A percentile compares a stretch with the other conserved stretches of the same genome.
Evolutionary conservation across 2,329 filamentous ascomycete genomes (phyloP).

Genomic region (Gnomoniopsis sp.): DNA sequence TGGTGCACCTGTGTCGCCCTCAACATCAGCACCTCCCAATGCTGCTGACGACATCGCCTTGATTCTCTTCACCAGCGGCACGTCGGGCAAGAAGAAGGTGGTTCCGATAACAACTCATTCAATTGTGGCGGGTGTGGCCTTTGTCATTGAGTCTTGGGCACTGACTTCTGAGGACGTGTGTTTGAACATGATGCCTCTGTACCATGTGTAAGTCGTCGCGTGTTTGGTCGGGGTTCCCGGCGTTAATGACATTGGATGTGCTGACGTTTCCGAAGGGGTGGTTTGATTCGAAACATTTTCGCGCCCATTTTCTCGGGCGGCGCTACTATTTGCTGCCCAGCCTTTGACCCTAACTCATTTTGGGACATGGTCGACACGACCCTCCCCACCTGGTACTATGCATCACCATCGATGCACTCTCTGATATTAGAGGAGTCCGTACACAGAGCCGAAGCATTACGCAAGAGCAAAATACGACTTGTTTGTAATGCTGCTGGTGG

Average conservation of each 20-base stretch:
- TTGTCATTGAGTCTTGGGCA: constrained; percentile 52
- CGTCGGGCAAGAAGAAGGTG: constrained; percentile 56
- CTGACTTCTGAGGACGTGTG: constrained; percentile 45
- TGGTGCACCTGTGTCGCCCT: neutral
- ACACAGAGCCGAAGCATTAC: constrained; percentile 56
- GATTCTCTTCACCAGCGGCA: constrained; percentile 56
- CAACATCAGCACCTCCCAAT: constrained; percentile 1
- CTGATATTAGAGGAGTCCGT: constrained; percentile 74
- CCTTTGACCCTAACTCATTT: constrained; percentile 80
- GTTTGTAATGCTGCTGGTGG: constrained; percentile 86
- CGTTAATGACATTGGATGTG: neutral
- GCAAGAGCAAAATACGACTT: constrained; percentile 65
- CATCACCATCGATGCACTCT: constrained; percentile 89
- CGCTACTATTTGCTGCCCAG: constrained; percentile 72
- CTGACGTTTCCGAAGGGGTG: constrained; percentile 38
- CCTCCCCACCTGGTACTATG: constrained; percentile 87
- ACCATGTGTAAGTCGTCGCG: constrained; percentile 44
- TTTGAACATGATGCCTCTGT: constrained; percentile 58
- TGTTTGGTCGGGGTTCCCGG: neutral
- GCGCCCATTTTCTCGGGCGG: constrained; percentile 73
- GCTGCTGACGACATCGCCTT: constrained; percentile 65
- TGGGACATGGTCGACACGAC: constrained; percentile 73
- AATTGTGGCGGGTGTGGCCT: constrained; percentile 47
- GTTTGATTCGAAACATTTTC: constrained; percentile 78
- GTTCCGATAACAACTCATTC: constrained; percentile 50